phyloP scores from a whole-genome alignment of 2,329 filamentous ascomycete genomes.

The Capronia epimyces region DNA sequence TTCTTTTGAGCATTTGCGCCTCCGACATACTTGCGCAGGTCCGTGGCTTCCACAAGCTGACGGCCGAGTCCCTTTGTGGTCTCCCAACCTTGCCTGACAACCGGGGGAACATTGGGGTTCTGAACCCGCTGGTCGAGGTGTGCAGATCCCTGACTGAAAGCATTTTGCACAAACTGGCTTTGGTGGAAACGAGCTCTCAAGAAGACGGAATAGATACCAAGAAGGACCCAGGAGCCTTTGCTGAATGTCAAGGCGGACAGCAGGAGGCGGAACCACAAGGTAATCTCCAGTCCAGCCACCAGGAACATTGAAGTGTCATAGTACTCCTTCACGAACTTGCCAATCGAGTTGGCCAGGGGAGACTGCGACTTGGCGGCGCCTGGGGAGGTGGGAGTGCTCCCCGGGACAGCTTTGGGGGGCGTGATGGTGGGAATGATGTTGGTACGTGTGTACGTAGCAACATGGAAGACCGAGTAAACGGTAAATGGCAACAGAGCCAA shows the following conservation, averaged over 20 bases:
- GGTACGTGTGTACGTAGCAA: slow-evolving; percentile 90
- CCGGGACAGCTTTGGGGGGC: slow-evolving; percentile 53
- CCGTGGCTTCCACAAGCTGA: slow-evolving; percentile 73
- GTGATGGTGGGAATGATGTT: slow-evolving; percentile 85
- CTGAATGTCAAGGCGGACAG: slow-evolving; percentile 79
- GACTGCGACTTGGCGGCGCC: slow-evolving; percentile 45
- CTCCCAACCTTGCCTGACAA: slow-evolving; percentile 73
- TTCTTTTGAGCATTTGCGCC: slow-evolving; percentile 44
- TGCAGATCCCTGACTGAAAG: slow-evolving; percentile 65
- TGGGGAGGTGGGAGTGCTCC: slow-evolving; percentile 53
- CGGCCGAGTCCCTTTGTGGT: slow-evolving; percentile 65
- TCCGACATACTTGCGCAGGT: slow-evolving; percentile 66
- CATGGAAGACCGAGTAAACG: slow-evolving; percentile 98
- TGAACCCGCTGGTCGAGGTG: slow-evolving; percentile 76
- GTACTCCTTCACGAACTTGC: slow-evolving; percentile 93
- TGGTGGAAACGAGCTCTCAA: slow-evolving; percentile 84
- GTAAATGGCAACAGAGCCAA: slow-evolving; percentile 88
- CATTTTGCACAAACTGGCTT: slow-evolving; percentile 85
- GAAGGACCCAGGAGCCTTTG: slow-evolving; percentile 82
- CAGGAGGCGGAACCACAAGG: slow-evolving; percentile 76
- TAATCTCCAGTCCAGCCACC: slow-evolving; percentile 81
- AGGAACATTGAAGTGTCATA: slow-evolving; percentile 95
- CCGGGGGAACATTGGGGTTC: slow-evolving; percentile 79
- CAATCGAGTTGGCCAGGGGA: slow-evolving; percentile 75
- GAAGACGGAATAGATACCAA: slow-evolving; percentile 83